Conservation (phyloP, 257 asterid genomes). For the Dorcoceras hygrometricum region DNA sequence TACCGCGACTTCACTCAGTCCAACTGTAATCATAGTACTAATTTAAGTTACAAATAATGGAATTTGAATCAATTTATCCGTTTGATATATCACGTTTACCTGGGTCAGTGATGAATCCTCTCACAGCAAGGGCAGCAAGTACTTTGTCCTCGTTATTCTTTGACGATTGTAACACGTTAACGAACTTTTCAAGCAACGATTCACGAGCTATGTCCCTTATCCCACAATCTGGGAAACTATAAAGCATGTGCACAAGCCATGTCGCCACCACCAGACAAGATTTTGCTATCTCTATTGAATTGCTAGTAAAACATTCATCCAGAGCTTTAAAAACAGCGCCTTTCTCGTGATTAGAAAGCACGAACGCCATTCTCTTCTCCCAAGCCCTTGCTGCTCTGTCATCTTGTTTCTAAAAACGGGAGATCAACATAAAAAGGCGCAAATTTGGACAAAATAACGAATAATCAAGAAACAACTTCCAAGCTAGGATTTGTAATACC, state of each 20-base stretch:
- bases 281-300: constrained; percentile 66
- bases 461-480: neutral
- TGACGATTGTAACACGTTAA: constrained; percentile 66
- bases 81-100: constrained; percentile 32
- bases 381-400: constrained; percentile 58
- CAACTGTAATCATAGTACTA: constrained; percentile 34
- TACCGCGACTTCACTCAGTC: constrained; percentile 47
- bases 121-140: constrained; percentile 65
- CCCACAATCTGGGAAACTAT: constrained; percentile 64
- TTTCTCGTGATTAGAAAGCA: constrained; percentile 64
- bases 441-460: neutral
- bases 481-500: constrained; percentile 31
- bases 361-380: constrained; percentile 71
- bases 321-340: constrained; percentile 63
- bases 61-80: neutral
- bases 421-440: neutral
- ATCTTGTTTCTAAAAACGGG: constrained; percentile 57
- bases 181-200: constrained; percentile 65
- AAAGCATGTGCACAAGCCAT: constrained; percentile 78
- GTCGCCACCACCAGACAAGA: constrained; percentile 60
- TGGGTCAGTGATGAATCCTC: constrained; percentile 61
- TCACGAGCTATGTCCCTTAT: constrained; percentile 59
- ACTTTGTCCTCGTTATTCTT: constrained; percentile 74
- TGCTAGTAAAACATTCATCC: constrained; percentile 67
- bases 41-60: constrained; percentile 15